A percentile compares a stretch with the other conserved stretches of the same genome.
Evolutionary conservation across 257 asterid species (phyloP).

Genomic region (Solanum virginianum): DNA sequence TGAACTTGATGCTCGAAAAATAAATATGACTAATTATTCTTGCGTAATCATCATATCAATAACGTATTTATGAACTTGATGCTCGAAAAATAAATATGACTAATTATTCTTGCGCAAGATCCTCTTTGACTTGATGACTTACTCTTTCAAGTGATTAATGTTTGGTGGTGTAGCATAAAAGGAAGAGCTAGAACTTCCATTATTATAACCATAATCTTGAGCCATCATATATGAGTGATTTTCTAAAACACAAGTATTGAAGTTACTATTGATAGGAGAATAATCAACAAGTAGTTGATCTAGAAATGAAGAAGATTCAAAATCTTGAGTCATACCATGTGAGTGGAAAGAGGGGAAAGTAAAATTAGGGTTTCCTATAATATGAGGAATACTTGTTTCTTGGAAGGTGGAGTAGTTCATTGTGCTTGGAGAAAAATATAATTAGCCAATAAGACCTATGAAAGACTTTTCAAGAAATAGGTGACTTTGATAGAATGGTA

Average conservation of each 20-base stretch:
- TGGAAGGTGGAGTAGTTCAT: neutral
- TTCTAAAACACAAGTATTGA: neutral
- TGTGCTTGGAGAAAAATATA: neutral
- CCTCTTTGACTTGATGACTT: neutral
- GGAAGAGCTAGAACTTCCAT: neutral
- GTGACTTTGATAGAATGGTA: neutral
- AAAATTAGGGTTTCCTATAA: neutral
- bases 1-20: too few relatives aligned
- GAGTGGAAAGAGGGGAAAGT: neutral
- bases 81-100: neutral
- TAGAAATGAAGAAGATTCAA: constrained; percentile 1
- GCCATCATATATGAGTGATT: neutral
- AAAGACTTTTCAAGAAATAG: neutral
- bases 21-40: too few relatives aligned
- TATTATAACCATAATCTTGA: neutral
- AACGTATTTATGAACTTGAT: neutral
- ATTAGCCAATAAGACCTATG: neutral
- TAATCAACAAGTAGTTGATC: neutral
- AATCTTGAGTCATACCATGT: neutral
- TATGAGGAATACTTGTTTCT: neutral
- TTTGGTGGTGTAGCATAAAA: neutral
- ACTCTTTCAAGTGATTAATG: constrained; percentile 1
- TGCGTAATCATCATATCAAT: too few relatives aligned
- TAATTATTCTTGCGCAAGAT: neutral
- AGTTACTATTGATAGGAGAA: neutral